Base-by-base conservation (phyloP, 192 early-diverging fungal species). In the Chytriomyces sp. region DNA sequence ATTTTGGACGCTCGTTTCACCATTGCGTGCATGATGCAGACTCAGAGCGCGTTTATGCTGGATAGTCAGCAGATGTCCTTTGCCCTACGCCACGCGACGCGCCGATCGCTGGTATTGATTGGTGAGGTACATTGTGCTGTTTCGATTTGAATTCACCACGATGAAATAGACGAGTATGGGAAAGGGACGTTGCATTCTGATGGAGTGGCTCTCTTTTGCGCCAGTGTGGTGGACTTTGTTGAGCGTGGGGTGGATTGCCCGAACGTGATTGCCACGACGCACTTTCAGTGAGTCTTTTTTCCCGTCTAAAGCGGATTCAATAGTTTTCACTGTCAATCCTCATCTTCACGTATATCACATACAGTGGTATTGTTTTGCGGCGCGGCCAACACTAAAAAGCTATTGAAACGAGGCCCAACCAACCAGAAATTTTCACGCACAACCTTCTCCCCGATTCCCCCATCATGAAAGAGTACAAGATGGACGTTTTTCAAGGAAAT, bases 141-240 rank as follows among this genome's bases (percentile, higher is more conserved):
- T 22, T 12, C n/a, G 32, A 40, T 49, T 61, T 22, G 6, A n/a
- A 17, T 55, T n/a, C 12, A 6, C n/a, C n/a, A n/a, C n/a, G n/a
- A n/a, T n/a, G n/a, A n/a, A n/a, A n/a, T n/a, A 74, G 93, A 94
- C 76, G 93, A 94, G 72, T 94, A 92, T 80, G 91, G 92, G n/a
- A 94, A 94, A 62, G 91, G 91, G 19, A 92, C 91, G 0, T 72
- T 58, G 34, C 52, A 39, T 56, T 30, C 56, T 67, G 92, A 95
- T 79, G 96, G 96, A 0, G 82, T 93, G 14, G 89, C 91, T 0
- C 73, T 98, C 36, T 88, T 95, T 40, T 91, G 90, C 61, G 91
- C 88, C 0, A 80, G 88, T 0, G 63, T 96, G 22, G 83, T 89
- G 34, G 49, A 85, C 19, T 84, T 95, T 61, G 56, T 83, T 22